Percentiles rank a stretch among this genome's conserved stretches.
phyloP scores from a whole-genome alignment of 1,139 yeast species.

The Sugiyamaella novakii region DNA sequence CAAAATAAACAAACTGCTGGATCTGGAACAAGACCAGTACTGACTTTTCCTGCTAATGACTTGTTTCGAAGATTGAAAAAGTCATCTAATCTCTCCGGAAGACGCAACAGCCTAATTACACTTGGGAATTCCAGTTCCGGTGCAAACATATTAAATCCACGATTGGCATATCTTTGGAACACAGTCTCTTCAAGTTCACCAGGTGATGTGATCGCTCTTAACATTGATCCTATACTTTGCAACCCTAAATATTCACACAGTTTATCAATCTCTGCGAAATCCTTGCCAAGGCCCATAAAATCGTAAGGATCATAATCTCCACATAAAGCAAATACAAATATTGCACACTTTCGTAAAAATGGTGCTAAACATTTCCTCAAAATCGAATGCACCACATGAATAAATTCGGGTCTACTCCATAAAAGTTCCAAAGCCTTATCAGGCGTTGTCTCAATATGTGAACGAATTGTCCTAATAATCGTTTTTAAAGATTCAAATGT shows the following conservation, averaged over 20 bases:
- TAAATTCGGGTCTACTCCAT: conserved; percentile 30
- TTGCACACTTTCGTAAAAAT: conserved; percentile 66
- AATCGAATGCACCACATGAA: conserved; percentile 54
- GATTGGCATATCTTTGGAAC: conserved; percentile 3
- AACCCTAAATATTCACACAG: conserved; percentile 58
- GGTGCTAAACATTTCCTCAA: conserved; percentile 61
- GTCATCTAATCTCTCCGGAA: conserved; percentile 70
- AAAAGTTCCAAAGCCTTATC: conserved; percentile 18
- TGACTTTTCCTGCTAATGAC: conserved; percentile 13
- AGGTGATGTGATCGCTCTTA: conserved; percentile 23
- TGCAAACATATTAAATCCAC: conserved; percentile 2
- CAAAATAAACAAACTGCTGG: conserved; percentile 90
- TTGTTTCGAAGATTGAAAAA: conserved; percentile 50
- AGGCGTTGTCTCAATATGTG: conserved; percentile 23
- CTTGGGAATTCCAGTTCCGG: conserved; percentile 66
- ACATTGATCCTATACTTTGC: conserved; percentile 45
- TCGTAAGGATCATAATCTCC: conserved; percentile 53
- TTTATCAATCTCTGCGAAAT: conserved; percentile 55
- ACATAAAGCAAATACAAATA: conserved; percentile 59
- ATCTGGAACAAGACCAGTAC: conserved; percentile 51
- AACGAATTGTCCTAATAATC: conserved; percentile 26
- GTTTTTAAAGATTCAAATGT: conserved; percentile 25
- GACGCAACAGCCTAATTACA: conserved; percentile 54
- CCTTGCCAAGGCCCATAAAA: conserved; percentile 40
- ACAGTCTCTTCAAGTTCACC: conserved; percentile 4